Percentiles rank a stretch among this genome's conserved stretches.
Conservation (phyloP, 805 yeast species). For the Wickerhamiella qilinensis region DNA sequence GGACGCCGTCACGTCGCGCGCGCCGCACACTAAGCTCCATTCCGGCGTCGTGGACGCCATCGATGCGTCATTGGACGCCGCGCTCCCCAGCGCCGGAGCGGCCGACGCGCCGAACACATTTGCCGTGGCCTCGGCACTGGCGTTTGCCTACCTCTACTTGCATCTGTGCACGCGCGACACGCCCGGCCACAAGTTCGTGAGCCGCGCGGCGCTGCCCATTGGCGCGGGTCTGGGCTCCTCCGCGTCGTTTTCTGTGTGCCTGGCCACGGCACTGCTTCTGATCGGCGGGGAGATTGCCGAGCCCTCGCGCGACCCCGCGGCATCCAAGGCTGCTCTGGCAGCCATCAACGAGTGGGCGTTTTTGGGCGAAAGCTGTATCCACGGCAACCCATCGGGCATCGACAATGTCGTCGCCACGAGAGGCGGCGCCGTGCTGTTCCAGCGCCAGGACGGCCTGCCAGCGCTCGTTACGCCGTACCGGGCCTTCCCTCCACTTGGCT, state of each 20-base stretch:
- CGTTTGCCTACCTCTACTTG: slow-evolving; percentile 65
- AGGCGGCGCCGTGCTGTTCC: slow-evolving; percentile 91
- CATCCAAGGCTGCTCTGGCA: slow-evolving; percentile 16
- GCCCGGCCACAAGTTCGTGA: slow-evolving; percentile 41
- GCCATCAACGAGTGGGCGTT: slow-evolving; percentile 76
- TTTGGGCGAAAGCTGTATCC: slow-evolving; percentile 88
- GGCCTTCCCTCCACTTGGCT: slow-evolving; percentile 54
- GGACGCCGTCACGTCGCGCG: slow-evolving; percentile 19
- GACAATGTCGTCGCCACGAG: slow-evolving; percentile 92
- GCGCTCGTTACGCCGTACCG: slow-evolving; percentile 52
- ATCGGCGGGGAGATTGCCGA: slow-evolving; percentile 37
- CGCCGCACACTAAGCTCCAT: slow-evolving; percentile 2
- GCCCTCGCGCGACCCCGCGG: slow-evolving; percentile 18
- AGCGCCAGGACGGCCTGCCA: slow-evolving; percentile 31
- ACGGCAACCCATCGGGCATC: slow-evolving; percentile 92
- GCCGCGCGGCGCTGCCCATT: slow-evolving; percentile 75
- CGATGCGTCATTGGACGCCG: slow-evolving; percentile 10
- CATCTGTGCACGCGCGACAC: slow-evolving; percentile 34
- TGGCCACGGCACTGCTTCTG: slow-evolving; percentile 51
- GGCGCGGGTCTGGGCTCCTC: slow-evolving; percentile 97
- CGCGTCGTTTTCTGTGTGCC: slow-evolving; percentile 74
- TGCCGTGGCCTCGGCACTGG: slow-evolving; percentile 64
- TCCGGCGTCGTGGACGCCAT: slow-evolving; percentile 7
- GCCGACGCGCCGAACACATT: slow-evolving; percentile 25
- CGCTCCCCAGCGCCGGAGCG: slow-evolving; percentile 33